Percentiles rank a stretch among this genome's conserved stretches.
Evolutionary conservation across 495 filamentous ascomycete species (phyloP).

Genomic region (Neurospora sp.): DNA sequence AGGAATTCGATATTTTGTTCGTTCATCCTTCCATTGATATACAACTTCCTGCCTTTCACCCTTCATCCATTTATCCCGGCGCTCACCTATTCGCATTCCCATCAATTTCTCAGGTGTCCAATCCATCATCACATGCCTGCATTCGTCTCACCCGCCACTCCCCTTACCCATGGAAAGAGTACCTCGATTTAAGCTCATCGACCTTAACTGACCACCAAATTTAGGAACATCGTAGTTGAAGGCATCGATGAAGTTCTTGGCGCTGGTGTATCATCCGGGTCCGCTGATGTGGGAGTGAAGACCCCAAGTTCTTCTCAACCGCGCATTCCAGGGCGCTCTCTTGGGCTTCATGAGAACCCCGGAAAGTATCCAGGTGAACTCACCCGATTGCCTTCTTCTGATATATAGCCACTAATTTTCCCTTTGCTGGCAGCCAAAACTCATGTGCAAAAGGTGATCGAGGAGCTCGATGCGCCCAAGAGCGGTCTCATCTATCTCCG

Average conservation of each 20-base stretch:
- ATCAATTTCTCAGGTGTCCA: neutral
- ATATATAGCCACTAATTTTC: neutral
- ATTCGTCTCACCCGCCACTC: neutral
- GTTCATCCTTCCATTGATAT: slow-evolving; percentile 1
- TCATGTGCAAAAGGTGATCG: slow-evolving; percentile 65
- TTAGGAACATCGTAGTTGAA: neutral
- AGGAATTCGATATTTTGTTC: slow-evolving; percentile 41
- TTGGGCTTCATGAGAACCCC: slow-evolving; percentile 11
- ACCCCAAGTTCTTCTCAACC: neutral
- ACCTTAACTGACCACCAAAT: neutral
- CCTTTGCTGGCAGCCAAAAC: slow-evolving; percentile 51
- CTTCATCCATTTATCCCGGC: neutral
- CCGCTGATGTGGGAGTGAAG: neutral
- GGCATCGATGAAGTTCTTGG: slow-evolving; percentile 3
- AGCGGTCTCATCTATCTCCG: slow-evolving; percentile 55
- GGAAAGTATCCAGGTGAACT: slow-evolving; percentile 22
- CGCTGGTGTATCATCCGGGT: neutral
- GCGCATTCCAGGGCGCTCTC: neutral
- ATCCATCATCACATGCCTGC: neutral
- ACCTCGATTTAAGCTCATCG: neutral
- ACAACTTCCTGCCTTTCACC: slow-evolving; percentile 1
- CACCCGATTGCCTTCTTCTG: too few species aligned
- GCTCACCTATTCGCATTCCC: neutral
- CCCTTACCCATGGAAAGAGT: neutral
- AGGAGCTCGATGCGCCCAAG: slow-evolving; percentile 45